These are phyloP conservation scores for Mycena maculata DNA, from an alignment of 768 basidiomycete genomes.

Conservation along the genomic window DNA sequence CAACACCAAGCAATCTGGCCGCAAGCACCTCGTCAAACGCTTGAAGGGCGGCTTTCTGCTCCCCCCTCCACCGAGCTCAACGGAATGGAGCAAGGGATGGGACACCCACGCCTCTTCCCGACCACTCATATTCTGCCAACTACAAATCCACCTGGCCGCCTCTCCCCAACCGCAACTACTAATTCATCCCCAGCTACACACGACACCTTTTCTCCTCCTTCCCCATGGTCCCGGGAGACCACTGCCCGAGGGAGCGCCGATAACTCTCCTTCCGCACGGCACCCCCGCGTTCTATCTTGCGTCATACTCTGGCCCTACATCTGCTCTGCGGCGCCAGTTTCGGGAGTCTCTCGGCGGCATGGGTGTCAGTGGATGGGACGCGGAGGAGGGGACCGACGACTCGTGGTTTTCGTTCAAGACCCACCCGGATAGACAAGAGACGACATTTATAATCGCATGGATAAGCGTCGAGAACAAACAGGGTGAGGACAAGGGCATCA, in stretches of 20 bases:
- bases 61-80: slow-evolving; percentile 52
- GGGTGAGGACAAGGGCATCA: slow-evolving; percentile 82
- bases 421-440: slow-evolving; percentile 26
- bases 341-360: slow-evolving; percentile 70
- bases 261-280: slow-evolving; percentile 75
- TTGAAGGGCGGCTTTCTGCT: slow-evolving; percentile 76
- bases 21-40: slow-evolving; percentile 55
- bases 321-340: slow-evolving; percentile 72
- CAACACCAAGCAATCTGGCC: slow-evolving; percentile 38
- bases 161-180: slow-evolving; percentile 56
- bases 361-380: slow-evolving; percentile 68
- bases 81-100: slow-evolving; percentile 77
- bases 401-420: slow-evolving; percentile 35
- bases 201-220: slow-evolving; percentile 70
- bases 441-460: slow-evolving; percentile 74
- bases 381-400: slow-evolving; percentile 29
- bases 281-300: slow-evolving; percentile 80
- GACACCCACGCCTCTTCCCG: slow-evolving; percentile 64
- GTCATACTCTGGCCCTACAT: slow-evolving; percentile 75
- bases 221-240: slow-evolving; percentile 49
- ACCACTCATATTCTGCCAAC: slow-evolving; percentile 69
- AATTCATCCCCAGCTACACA: slow-evolving; percentile 70
- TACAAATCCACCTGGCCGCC: slow-evolving; percentile 63
- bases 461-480: slow-evolving; percentile 80
- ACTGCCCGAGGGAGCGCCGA: slow-evolving; percentile 70